Base-by-base conservation (phyloP, 2,329 filamentous ascomycete species). In the Botryotinia convoluta region DNA sequence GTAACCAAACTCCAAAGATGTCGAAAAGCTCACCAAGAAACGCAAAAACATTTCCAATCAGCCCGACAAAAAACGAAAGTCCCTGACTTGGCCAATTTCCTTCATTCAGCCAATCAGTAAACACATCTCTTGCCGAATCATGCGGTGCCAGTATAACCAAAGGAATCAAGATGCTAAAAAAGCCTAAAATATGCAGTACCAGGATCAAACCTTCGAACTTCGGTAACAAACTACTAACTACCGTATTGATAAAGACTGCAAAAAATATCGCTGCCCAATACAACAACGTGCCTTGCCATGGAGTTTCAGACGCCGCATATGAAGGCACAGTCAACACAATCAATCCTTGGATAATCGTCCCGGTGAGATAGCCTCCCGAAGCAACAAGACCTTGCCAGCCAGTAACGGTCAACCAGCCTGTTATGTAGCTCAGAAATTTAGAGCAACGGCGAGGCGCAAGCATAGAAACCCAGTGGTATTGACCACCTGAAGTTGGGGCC, bases 391-490 rank as follows among this genome's bases (percentile, higher is more conserved):
- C 65, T n/a, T 69, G 64, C 72, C 72, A 73, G 6, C 65, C 72
- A 0, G 29, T 32, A 26, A 73, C 32, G 1, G 72, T 73, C 29
- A 73, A 42, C 72, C 71, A 73, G 18, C 65, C 65, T 0, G 65
- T 81, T 45, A 87, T 78, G 75, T 89, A 90, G 74, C 86, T 88
- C 4, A 89, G 80, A 42, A 86, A 84, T 72, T 85, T 87, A 74
- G 88, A 86, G 64, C 82, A 81, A 42, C 79, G 79, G 0, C 78
- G 80, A 0, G 86, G 84, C 1, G 86, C 84, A 72, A 88, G 86
- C 69, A 87, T 85, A 0, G 84, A 86, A 0, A 87, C 86, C 86
- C 86, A 88, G 75, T 87, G 86, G 73, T 88, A 89, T 75, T 89
- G 87, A 3, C 87, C 87, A 22, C 87, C 87, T 1, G 84, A 84